Percentiles rank a stretch among this genome's conserved stretches.
These are phyloP conservation scores for Ustilago tritici DNA, from an alignment of 1,284 basidiomycete species.

Conservation along the genomic window DNA sequence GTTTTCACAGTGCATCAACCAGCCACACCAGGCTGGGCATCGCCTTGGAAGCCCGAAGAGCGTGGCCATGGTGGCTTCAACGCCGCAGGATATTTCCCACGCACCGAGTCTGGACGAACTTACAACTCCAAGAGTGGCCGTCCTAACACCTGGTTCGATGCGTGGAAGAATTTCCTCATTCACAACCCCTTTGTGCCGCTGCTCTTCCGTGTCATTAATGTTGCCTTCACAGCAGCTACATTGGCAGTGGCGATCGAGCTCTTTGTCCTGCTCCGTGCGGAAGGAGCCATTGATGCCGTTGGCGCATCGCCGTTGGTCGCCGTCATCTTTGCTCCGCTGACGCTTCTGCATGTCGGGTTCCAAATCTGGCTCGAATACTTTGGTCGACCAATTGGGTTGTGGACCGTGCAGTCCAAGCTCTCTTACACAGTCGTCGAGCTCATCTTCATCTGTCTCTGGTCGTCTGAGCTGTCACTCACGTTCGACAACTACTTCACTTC, in stretches of 20 bases:
- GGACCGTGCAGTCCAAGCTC: conserved; percentile 73
- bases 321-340: conserved; percentile 86
- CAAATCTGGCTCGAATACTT: conserved; percentile 78
- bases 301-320: conserved; percentile 85
- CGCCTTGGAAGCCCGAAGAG: conserved; percentile 63
- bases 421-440: conserved; percentile 72
- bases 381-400: conserved; percentile 86
- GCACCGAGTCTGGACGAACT: conserved; percentile 49
- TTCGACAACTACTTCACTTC: conserved; percentile 94
- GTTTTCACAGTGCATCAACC: conserved; percentile 63
- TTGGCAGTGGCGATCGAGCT: conserved; percentile 84
- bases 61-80: conserved; percentile 41
- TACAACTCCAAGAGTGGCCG: conserved; percentile 27
- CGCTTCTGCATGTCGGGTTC: conserved; percentile 82
- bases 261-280: conserved; percentile 74
- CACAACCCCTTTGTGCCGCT: conserved; percentile 71
- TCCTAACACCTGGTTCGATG: conserved; percentile 33
- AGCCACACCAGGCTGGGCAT: conserved; percentile 63
- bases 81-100: conserved; percentile 54
- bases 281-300: conserved; percentile 77
- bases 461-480: conserved; percentile 84
- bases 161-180: conserved; percentile 64
- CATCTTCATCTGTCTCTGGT: conserved; percentile 90
- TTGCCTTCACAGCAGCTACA: conserved; percentile 82
- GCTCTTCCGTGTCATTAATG: conserved; percentile 86